Base-by-base conservation (phyloP, 257 asterid species). In the Solanum neorickii region DNA sequence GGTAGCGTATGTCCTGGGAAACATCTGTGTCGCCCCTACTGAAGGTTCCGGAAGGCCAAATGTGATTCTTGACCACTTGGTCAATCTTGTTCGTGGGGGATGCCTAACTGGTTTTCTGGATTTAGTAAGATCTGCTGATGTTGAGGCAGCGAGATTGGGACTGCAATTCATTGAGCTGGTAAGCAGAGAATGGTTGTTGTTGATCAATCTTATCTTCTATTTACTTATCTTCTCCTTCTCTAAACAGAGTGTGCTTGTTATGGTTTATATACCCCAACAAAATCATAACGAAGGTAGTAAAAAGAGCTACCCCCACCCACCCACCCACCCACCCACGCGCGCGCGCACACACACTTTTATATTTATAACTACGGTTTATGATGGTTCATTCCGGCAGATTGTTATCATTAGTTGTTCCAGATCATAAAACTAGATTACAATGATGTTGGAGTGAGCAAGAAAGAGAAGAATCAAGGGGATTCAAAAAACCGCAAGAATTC, bases 121-220 rank as follows among this genome's bases (percentile, higher is more conserved):
- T 90, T 87, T 97, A 89, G 97, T 97, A 86, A 94, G 98, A 89
- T 96, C 98, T 88, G 96, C 91, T 66, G 99, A 97, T 89, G 87
- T 87, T 18, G 99, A 96, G 92, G 99, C 99, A 86, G 98, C 99
- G 68, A 92, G 93, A 88, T 88, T 97, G 44, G 99, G 99, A 86
- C 97, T 97, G 88, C 99, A 96, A 70, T 96, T 97, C 96, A 33
- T 95, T 84, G 99, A 97, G 89, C 92, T 97, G 99, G 99, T 97
- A 90, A 93, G 95, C 83, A 33, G 62, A 87, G 12, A 4, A 78
- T 78, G 42, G 14, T 46, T 2, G 65, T 47, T 27, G 66, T 80
- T 47, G 66, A 47, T 46, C 42, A 1, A 46, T 80, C 83, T 23
- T 21, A 39, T 39, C 42, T 80, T 27, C 84, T 80, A 46, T 47